Percentiles rank a stretch among this genome's conserved stretches.
These are phyloP conservation scores for Schizosaccharomyces versatilis DNA, from an alignment of 1,139 yeast species.

Conservation along the genomic window DNA sequence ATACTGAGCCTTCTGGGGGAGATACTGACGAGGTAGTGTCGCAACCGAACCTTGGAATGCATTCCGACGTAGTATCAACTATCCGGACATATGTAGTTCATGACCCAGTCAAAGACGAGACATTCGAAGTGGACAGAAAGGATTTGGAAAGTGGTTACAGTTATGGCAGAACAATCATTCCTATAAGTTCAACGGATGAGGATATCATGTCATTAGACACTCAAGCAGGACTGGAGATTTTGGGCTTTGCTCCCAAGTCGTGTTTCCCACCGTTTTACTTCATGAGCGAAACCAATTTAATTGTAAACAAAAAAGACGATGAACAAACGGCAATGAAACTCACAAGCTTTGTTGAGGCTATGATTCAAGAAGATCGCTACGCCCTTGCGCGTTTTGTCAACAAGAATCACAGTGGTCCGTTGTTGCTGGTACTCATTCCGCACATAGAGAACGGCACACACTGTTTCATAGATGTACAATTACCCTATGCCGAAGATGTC, in stretches of 20 bases:
- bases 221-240: constrained; percentile 33
- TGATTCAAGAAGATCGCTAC: constrained; percentile 28
- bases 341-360: constrained; percentile 32
- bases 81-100: constrained; percentile 10
- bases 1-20: too few species aligned
- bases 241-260: constrained; percentile 31
- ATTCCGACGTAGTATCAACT: not conserved
- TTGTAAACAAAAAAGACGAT: constrained; percentile 28
- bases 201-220: constrained; percentile 26
- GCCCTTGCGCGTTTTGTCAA: constrained; percentile 45
- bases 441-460: constrained; percentile 18
- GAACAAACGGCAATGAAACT: constrained; percentile 26
- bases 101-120: constrained; percentile 14
- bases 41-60: constrained; percentile 3
- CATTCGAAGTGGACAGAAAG: constrained; percentile 17
- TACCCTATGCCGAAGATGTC: constrained; percentile 70
- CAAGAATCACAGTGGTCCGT: constrained; percentile 28
- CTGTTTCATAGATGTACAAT: constrained; percentile 18
- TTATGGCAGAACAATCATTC: constrained; percentile 43
- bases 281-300: constrained; percentile 35
- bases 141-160: constrained; percentile 32
- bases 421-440: constrained; percentile 39
- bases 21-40: not conserved
- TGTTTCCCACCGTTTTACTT: constrained; percentile 35
- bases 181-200: constrained; percentile 27